Base-by-base conservation (phyloP, 306 rosid genomes). In the Casuarina cunninghamiana region DNA sequence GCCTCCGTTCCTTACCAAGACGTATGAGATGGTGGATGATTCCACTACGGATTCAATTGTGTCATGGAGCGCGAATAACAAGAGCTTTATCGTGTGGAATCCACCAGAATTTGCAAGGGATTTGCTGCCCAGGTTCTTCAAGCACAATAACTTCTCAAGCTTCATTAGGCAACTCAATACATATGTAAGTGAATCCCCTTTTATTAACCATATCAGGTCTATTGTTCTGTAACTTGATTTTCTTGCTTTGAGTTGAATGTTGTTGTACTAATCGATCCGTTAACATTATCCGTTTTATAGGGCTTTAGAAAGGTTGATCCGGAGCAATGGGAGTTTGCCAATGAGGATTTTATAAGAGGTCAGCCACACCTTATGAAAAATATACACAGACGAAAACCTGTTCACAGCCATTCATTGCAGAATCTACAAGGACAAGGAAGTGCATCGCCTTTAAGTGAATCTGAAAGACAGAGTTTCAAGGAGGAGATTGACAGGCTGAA, bases 81-180 rank as follows among this genome's bases (percentile, higher is more conserved):
- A 12, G 51, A 95, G 97, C 85, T 95, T 95, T 80, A 53, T 91
- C 9, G 97, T 95, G 26, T 85, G 92, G 97, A 81, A 95, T 67
- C 89, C 91, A 11, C 87, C 78, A 0, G 97, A 91, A 37, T 95
- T 95, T 67, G 73, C 91, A 0, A 84, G 87, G 69, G 87, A 67
- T 72, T 83, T 91, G 86, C 73, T 95, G 6, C 97, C 97, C 15
- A 89, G 53, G 73, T 95, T 68, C 88, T 95, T 95, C 50, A 92
- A 92, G 91, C 97, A 95, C 86, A 85, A 77, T 61, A 95, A 95
- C 85, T 95, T 95, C 88, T 91, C 98, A 8, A 92, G 98, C 83
- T 95, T 95, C 83, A 87, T 89, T 74, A 87, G 98, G 75, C 98
- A 95, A 79, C 93, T 95, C 72, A 95, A 95, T 74, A 95, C 97